Conservation (phyloP, 208 protist genomes). For the Leishmania lainsoni region DNA sequence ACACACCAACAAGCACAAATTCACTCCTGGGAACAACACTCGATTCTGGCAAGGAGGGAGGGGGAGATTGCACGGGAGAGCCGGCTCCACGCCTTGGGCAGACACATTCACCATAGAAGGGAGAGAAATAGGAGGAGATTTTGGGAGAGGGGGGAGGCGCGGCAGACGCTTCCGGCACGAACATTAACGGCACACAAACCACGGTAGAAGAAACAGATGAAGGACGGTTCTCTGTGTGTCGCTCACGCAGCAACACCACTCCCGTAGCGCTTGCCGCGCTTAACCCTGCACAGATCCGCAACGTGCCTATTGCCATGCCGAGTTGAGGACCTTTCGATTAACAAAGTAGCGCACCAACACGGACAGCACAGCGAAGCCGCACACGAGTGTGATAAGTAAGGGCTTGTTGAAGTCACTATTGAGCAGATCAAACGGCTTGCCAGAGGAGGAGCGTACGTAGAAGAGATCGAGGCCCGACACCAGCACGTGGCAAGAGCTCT, state of each 20-base stretch:
- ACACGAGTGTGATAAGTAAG: conserved; percentile 72
- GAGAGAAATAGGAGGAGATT: too few relatives aligned
- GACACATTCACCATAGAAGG: too few relatives aligned
- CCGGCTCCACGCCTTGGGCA: too few relatives aligned
- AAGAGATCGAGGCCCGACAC: conserved; percentile 89
- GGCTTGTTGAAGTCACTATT: conserved; percentile 93
- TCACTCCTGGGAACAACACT: neutral
- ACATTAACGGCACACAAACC: neutral
- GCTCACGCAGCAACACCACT: neutral
- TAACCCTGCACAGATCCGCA: too few relatives aligned
- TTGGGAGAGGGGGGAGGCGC: neutral
- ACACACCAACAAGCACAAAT: neutral
- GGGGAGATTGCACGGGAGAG: too few relatives aligned
- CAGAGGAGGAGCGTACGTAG: conserved; percentile 85
- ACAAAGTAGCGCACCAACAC: conserved; percentile 74
- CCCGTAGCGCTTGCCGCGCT: neutral
- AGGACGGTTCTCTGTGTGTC: neutral
- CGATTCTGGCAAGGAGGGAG: too few relatives aligned
- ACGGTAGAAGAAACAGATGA: neutral
- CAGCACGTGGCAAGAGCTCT: conserved; percentile 88
- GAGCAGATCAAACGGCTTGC: conserved; percentile 92
- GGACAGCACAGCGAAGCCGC: conserved; percentile 59
- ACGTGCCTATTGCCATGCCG: conserved; percentile 64
- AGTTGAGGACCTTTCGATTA: conserved; percentile 67
- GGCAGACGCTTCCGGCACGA: neutral